Evolutionary conservation across 495 filamentous ascomycete species (phyloP), one percentile per base, ranked within the genome.

Genomic region (Hypoxylon intermedium): DNA sequence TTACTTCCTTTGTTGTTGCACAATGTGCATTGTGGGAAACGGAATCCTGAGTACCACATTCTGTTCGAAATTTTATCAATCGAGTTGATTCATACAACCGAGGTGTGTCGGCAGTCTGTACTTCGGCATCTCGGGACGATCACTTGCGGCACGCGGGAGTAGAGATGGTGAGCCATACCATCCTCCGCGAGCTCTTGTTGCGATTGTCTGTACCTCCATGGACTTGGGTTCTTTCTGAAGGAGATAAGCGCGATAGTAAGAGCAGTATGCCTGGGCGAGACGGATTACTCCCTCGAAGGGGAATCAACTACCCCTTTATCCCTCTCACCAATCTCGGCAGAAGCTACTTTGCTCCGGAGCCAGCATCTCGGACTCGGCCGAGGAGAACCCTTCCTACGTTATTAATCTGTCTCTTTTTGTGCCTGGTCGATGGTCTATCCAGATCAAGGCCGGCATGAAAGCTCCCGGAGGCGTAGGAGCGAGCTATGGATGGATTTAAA

Each of bases 161-260:
- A 4, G 18, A 18, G 38, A 9, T 9, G 38, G 38, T 42, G 16
- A 37, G 13, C 34, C n/a, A 5, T 37, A 37, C 34, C 34, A n/a
- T 2, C n/a, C 34, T n/a, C 34, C 34, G 34, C 3, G 5, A 1
- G 34, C 5, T 12, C 11, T 5, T 13, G 4, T 37, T 37, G 1
- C 3, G 11, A 44, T 42, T 37, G 55, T 18, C 51, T 13, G 68
- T 65, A 63, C 53, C 62, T 59, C 62, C 51, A 59, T 54, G 43
- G 36, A 54, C 63, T 69, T 61, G 73, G 74, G 72, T 74, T 73
- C 72, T 78, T 78, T 81, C 77, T 80, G 77, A 80, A 80, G 77
- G 79, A 78, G 79, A 80, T 65, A 81, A 79, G 77, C 77, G 77
- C 74, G 77, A 81, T 81, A 80, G 79, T 80, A 80, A 80, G 79